Evolutionary conservation across 2,329 filamentous ascomycete genomes (phyloP).

Genomic region (Zopfia rhizophila): DNA sequence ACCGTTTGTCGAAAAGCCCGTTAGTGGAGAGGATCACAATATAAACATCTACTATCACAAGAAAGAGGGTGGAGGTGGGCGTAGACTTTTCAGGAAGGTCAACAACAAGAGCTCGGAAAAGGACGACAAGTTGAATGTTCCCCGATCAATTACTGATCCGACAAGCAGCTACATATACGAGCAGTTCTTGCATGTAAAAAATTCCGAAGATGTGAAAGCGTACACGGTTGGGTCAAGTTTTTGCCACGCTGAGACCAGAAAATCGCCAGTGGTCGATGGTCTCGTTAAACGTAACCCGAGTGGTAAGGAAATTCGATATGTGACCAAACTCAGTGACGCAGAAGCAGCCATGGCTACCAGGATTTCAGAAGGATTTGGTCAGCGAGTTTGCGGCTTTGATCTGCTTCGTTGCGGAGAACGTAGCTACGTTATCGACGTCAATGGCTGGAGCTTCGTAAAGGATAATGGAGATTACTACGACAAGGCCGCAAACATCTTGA

Average conservation of each 20-base stretch:
- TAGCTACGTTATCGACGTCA: slow-evolving; percentile 98
- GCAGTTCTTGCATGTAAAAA: slow-evolving; percentile 95
- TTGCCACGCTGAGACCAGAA: slow-evolving; percentile 96
- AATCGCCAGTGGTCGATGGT: slow-evolving; percentile 96
- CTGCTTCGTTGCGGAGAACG: slow-evolving; percentile 86
- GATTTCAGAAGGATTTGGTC: slow-evolving; percentile 91
- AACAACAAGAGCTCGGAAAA: slow-evolving; percentile 99
- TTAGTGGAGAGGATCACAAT: slow-evolving; percentile 98
- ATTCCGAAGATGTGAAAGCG: slow-evolving; percentile 97
- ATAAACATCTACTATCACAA: slow-evolving; percentile 97
- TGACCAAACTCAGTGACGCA: slow-evolving; percentile 82
- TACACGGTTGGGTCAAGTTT: slow-evolving; percentile 95
- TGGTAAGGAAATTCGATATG: slow-evolving; percentile 95
- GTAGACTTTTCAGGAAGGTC: slow-evolving; percentile 94
- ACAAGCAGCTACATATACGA: slow-evolving; percentile 93
- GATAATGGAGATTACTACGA: slow-evolving; percentile 99
- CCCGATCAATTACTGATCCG: slow-evolving; percentile 83
- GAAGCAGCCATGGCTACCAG: slow-evolving; percentile 88
- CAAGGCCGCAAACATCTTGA: slow-evolving; percentile 85
- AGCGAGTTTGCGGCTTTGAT: slow-evolving; percentile 96
- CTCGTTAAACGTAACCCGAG: slow-evolving; percentile 96
- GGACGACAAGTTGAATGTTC: slow-evolving; percentile 78
- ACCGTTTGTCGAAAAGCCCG: slow-evolving; percentile 97
- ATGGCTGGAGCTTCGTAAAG: slow-evolving; percentile 99
- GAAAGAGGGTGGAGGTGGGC: slow-evolving; percentile 85